A percentile compares a stretch with the other conserved stretches of the same genome.
Evolutionary conservation across 139 green algal genomes (phyloP).

Genomic region (Tetradesmus lagerheimii): DNA sequence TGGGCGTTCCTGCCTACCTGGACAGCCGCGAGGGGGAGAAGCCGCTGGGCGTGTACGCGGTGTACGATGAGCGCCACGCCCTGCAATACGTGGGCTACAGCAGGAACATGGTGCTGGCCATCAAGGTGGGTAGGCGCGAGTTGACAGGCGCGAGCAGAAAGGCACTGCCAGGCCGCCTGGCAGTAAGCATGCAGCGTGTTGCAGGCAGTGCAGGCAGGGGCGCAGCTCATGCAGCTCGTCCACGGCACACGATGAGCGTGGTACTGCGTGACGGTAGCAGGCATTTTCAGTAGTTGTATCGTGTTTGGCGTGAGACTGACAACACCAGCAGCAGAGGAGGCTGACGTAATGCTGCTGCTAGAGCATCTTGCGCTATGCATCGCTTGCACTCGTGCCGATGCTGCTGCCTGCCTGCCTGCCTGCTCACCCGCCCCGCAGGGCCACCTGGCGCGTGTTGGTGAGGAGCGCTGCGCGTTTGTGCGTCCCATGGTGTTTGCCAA

Average conservation of each 20-base stretch:
- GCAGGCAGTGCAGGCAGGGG: constrained; percentile 11
- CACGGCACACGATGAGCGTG: too few relatives aligned
- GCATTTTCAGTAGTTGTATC: too few relatives aligned
- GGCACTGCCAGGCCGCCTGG: too few relatives aligned
- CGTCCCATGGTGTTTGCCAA: constrained; percentile 86
- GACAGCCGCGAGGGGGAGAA: constrained; percentile 69
- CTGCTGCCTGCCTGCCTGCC: neutral
- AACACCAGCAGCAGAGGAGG: neutral
- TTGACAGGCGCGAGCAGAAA: too few relatives aligned
- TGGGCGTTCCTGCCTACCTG: constrained; percentile 78
- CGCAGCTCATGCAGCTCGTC: neutral
- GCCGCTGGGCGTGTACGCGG: constrained; percentile 88
- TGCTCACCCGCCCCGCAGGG: constrained; percentile 22
- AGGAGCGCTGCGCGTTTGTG: constrained; percentile 68
- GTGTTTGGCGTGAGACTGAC: neutral
- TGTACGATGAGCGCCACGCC: constrained; percentile 73
- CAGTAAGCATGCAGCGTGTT: neutral
- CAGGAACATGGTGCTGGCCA: constrained; percentile 85
- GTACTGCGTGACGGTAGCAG: too few relatives aligned
- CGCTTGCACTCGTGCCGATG: neutral
- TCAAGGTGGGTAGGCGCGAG: constrained; percentile 66
- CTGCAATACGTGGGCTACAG: constrained; percentile 91
- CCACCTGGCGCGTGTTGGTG: constrained; percentile 66
- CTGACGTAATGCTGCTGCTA: neutral
- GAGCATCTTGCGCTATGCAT: neutral